Conservation (phyloP, 2,329 filamentous ascomycete genomes). For the Diplodia seriata region DNA sequence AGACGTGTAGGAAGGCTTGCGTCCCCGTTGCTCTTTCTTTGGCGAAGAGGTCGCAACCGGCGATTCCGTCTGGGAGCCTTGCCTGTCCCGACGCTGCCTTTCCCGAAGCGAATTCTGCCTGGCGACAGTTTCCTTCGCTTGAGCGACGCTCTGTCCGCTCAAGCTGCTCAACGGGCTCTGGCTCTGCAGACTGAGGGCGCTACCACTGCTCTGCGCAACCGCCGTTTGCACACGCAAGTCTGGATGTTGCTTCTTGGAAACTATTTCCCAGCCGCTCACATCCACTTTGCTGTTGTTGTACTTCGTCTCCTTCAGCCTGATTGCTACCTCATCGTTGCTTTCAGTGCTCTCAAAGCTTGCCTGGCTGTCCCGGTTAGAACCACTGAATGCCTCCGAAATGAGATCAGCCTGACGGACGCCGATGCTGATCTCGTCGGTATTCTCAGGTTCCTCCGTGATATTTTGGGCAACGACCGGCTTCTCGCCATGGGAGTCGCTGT, state of each 20-base stretch:
- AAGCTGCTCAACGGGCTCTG: slow-evolving; percentile 30
- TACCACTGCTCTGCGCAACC: slow-evolving; percentile 8
- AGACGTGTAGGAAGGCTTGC: slow-evolving; percentile 22
- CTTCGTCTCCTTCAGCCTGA: slow-evolving; percentile 1
- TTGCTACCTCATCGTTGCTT: slow-evolving; percentile 7
- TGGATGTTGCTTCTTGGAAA: slow-evolving; percentile 21
- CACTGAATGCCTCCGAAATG: slow-evolving; percentile 8
- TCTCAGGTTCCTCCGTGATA: slow-evolving; percentile 21
- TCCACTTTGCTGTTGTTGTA: slow-evolving; percentile 3
- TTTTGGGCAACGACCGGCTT: slow-evolving; percentile 9
- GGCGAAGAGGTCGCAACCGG: slow-evolving; percentile 1
- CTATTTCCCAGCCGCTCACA: slow-evolving; percentile 8
- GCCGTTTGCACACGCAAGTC: slow-evolving; percentile 5
- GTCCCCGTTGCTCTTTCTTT: slow-evolving; percentile 4
- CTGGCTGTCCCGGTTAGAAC: slow-evolving; percentile 15
- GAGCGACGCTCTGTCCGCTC: slow-evolving; percentile 24
- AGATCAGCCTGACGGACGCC: neutral
- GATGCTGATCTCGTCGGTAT: neutral
- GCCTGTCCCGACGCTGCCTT: slow-evolving; percentile 15
- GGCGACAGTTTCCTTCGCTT: slow-evolving; percentile 24
- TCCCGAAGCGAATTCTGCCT: slow-evolving; percentile 15
- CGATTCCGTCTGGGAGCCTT: neutral
- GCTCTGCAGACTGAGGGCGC: slow-evolving; percentile 15
- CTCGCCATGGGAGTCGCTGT: neutral
- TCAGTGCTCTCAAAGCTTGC: slow-evolving; percentile 17